Conservation (phyloP, 371 early-diverging fungal genomes). For the Entomophthora muscae region DNA sequence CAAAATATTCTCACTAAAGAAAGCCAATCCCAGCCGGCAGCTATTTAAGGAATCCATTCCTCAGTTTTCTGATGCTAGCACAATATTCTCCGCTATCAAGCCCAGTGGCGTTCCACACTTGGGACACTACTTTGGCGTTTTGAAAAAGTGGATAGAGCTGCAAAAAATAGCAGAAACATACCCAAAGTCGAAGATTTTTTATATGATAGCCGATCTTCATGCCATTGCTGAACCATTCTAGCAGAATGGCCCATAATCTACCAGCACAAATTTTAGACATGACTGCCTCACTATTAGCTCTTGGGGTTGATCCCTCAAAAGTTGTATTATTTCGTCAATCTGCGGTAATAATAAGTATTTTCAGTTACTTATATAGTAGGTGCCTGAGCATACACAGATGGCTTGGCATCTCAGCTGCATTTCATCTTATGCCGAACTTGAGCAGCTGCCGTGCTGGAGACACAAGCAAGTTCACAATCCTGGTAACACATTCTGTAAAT, state of each 20-base stretch:
- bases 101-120: conserved; percentile 87
- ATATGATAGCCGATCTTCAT: conserved; percentile 78
- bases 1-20: too few species aligned
- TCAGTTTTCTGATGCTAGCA: not conserved
- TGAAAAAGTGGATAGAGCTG: conserved; percentile 66
- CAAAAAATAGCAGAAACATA: conserved; percentile 22
- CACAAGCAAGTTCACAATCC: conserved; percentile 10
- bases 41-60: too few species aligned
- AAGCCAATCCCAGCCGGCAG: too few species aligned
- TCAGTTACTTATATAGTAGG: conserved; percentile 13
- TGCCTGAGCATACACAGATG: conserved; percentile 63
- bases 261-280: conserved; percentile 11
- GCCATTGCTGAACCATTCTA: conserved; percentile 69
- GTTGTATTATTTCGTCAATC: conserved; percentile 70
- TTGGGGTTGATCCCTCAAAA: conserved; percentile 67
- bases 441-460: conserved; percentile 94
- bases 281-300: conserved; percentile 60
- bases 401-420: conserved; percentile 74
- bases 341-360: conserved; percentile 14
- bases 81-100: conserved; percentile 47
- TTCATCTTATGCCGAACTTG: conserved; percentile 72
- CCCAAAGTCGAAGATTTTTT: conserved; percentile 22
- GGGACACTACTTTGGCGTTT: conserved; percentile 88
- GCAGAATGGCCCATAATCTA: not conserved
- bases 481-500: not conserved